These are phyloP conservation scores for Volvariella surrecta DNA, from an alignment of 1,284 basidiomycete species.

Conservation along the genomic window DNA sequence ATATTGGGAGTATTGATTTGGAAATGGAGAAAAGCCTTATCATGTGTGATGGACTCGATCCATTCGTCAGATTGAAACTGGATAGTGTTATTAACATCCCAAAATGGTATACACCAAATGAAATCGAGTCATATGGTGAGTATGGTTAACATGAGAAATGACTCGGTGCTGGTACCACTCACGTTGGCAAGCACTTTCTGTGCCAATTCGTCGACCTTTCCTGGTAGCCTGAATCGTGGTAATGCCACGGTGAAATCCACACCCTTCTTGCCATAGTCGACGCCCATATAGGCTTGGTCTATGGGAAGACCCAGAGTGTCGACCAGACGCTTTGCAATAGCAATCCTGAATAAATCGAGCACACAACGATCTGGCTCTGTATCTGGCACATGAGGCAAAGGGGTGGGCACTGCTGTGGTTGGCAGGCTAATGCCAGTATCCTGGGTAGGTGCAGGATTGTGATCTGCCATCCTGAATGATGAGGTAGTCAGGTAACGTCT, in stretches of 20 bases:
- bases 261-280: constrained; percentile 89
- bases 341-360: constrained; percentile 80
- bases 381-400: constrained; percentile 48
- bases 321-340: constrained; percentile 74
- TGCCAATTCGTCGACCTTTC: constrained; percentile 76
- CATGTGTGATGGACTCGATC: constrained; percentile 57
- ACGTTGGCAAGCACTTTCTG: constrained; percentile 71
- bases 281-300: constrained; percentile 74
- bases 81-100: not conserved
- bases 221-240: constrained; percentile 83
- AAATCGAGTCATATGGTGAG: constrained; percentile 2
- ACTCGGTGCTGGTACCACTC: constrained; percentile 18
- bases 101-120: not conserved
- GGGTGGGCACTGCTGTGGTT: no score
- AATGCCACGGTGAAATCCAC: constrained; percentile 90
- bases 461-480: no score
- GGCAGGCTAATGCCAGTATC: no score
- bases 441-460: no score
- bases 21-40: constrained; percentile 83
- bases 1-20: constrained; percentile 66
- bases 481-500: no score
- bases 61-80: constrained; percentile 66
- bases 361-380: constrained; percentile 67
- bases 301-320: constrained; percentile 65
- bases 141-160: not conserved